Conservation (phyloP, 164 flowering plant species). For the Akebia trifoliata region DNA sequence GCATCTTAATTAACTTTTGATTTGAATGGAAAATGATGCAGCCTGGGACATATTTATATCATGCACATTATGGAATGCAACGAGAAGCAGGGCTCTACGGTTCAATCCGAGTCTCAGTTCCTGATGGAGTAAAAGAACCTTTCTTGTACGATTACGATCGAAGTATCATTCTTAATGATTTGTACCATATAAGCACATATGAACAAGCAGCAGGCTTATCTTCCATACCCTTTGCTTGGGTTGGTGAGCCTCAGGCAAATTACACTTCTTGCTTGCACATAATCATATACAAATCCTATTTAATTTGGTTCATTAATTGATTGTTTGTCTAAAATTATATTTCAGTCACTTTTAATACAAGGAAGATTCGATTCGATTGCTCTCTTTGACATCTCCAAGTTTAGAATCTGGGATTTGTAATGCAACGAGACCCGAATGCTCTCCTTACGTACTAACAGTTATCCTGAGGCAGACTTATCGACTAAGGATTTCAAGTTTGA, state of each 20-base stretch:
- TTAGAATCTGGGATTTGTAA: conserved; percentile 37
- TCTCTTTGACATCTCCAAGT: conserved; percentile 18
- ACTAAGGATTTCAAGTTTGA: conserved; percentile 55
- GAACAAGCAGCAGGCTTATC: conserved; percentile 69
- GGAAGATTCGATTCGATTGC: conserved; percentile 77
- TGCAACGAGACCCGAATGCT: conserved; percentile 49
- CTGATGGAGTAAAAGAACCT: conserved; percentile 55
- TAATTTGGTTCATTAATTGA: not conserved
- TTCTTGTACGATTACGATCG: conserved; percentile 63
- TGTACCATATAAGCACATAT: conserved; percentile 66
- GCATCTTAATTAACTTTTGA: not conserved
- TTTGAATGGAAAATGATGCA: conserved; percentile 19
- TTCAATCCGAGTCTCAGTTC: conserved; percentile 43
- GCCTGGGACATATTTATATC: conserved; percentile 84
- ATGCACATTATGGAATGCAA: conserved; percentile 88
- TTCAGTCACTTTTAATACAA: conserved; percentile 76
- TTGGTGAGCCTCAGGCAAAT: conserved; percentile 75
- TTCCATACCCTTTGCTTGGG: conserved; percentile 64
- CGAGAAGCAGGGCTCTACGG: conserved; percentile 76
- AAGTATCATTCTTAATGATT: conserved; percentile 60
- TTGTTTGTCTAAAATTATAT: not conserved
- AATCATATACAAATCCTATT: not conserved
- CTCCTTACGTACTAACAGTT: conserved; percentile 45
- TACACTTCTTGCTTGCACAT: not conserved
- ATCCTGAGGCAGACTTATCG: conserved; percentile 74